These are phyloP conservation scores for Casuarina cunninghamiana DNA, from an alignment of 306 rosid species.

Conservation along the genomic window DNA sequence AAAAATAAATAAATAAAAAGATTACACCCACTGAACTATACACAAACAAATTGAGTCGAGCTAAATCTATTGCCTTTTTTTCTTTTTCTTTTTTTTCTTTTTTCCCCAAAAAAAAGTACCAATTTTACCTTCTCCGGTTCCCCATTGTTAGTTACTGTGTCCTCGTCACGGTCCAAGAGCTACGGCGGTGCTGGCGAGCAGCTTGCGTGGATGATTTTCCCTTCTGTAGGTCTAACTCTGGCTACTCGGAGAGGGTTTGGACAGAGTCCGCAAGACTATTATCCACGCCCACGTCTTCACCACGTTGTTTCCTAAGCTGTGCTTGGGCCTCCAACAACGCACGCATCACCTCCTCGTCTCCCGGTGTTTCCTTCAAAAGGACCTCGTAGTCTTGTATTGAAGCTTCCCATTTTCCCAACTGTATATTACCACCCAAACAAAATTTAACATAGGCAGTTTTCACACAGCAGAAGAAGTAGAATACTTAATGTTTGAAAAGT, in stretches of 20 bases:
- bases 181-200: background rate
- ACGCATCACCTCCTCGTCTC: slow-evolving; percentile 45
- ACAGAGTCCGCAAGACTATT: slow-evolving; percentile 9
- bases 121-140: slow-evolving; percentile 1
- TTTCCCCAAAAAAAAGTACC: background rate
- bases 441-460: slow-evolving; percentile 4
- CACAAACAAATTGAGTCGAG: slow-evolving; percentile 14
- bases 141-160: background rate
- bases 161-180: background rate
- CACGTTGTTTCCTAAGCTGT: slow-evolving; percentile 42
- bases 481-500: background rate
- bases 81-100: background rate
- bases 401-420: slow-evolving; percentile 83
- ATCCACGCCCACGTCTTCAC: slow-evolving; percentile 22
- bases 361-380: slow-evolving; percentile 51
- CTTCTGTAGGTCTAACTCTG: background rate
- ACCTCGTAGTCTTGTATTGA: slow-evolving; percentile 70
- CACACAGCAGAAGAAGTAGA: background rate
- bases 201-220: background rate
- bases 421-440: slow-evolving; percentile 15
- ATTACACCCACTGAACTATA: slow-evolving; percentile 9
- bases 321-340: slow-evolving; percentile 53
- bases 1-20: background rate
- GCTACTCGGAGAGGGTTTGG: background rate
- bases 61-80: background rate